phyloP scores from a whole-genome alignment of 1,284 basidiomycete genomes.

The Lentinula novae-zelandiae region DNA sequence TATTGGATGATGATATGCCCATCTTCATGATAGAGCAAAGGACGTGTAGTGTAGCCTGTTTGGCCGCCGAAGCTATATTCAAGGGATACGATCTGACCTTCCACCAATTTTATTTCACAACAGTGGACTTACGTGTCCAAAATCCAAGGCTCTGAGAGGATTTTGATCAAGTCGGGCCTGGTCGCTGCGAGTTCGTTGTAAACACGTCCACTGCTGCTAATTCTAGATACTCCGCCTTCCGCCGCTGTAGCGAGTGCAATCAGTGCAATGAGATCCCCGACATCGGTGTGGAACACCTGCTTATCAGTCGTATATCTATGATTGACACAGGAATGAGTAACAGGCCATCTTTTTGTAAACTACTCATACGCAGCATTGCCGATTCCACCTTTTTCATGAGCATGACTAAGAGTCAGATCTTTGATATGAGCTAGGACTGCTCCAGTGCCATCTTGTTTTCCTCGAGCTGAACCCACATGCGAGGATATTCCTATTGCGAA shows the following conservation, averaged over 20 bases:
- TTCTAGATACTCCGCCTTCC: slow-evolving; percentile 40
- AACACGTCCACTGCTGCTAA: slow-evolving; percentile 37
- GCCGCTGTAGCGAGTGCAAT: slow-evolving; percentile 37
- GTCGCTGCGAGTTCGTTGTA: slow-evolving; percentile 44
- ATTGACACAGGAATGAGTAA: background rate
- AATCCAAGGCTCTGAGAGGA: slow-evolving; percentile 37
- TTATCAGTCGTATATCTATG: slow-evolving; percentile 36
- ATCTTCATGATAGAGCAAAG: slow-evolving; percentile 37
- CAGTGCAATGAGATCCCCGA: slow-evolving; percentile 39
- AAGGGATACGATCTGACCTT: background rate
- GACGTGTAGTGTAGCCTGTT: slow-evolving; percentile 33
- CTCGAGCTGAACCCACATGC: slow-evolving; percentile 37
- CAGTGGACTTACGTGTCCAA: slow-evolving; percentile 33
- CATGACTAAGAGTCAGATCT: slow-evolving; percentile 37
- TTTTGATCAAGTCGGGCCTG: slow-evolving; percentile 39
- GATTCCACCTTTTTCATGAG: slow-evolving; percentile 33
- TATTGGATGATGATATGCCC: slow-evolving; percentile 42
- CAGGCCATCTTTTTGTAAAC: too few relatives aligned
- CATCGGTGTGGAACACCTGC: slow-evolving; percentile 46
- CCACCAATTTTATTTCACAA: background rate
- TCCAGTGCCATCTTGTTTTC: slow-evolving; percentile 36
- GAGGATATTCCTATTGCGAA: slow-evolving; percentile 33
- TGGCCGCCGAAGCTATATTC: slow-evolving; percentile 34
- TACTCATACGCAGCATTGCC: slow-evolving; percentile 36
- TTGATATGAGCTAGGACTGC: slow-evolving; percentile 45